Percentiles rank a stretch among this genome's conserved stretches.
These are phyloP conservation scores for Massarina eburnea DNA, from an alignment of 2,329 filamentous ascomycete genomes.

Conservation along the genomic window DNA sequence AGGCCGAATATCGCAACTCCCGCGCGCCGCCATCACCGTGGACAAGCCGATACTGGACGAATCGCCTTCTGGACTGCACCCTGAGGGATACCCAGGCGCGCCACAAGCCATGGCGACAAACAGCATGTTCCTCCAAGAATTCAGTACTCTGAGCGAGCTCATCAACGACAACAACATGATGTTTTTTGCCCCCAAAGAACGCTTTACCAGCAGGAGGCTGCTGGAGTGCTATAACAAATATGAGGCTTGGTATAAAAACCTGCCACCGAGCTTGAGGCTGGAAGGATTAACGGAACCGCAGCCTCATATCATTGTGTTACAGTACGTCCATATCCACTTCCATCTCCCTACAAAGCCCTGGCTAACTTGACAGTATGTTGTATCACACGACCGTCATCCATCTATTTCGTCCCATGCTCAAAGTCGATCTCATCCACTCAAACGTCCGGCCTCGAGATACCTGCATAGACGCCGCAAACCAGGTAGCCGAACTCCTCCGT, in stretches of 20 bases:
- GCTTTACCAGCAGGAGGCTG: slow-evolving; percentile 64
- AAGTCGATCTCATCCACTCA: slow-evolving; percentile 59
- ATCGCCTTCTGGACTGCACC: slow-evolving; percentile 56
- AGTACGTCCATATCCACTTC: slow-evolving; percentile 57
- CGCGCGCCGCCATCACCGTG: slow-evolving; percentile 51
- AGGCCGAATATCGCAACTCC: slow-evolving; percentile 52
- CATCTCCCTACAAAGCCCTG: background rate
- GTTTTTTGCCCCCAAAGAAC: slow-evolving; percentile 69
- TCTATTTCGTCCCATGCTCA: slow-evolving; percentile 74
- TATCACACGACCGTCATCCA: slow-evolving; percentile 71
- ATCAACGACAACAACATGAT: slow-evolving; percentile 72
- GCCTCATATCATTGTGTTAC: slow-evolving; percentile 71
- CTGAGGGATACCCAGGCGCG: slow-evolving; percentile 44
- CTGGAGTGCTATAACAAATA: slow-evolving; percentile 68
- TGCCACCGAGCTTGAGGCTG: slow-evolving; percentile 65
- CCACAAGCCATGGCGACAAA: slow-evolving; percentile 25
- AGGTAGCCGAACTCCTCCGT: slow-evolving; percentile 46
- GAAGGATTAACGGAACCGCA: slow-evolving; percentile 57
- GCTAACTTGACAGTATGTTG: slow-evolving; percentile 54
- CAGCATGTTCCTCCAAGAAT: slow-evolving; percentile 50
- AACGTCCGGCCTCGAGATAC: slow-evolving; percentile 65
- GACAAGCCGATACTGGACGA: slow-evolving; percentile 59
- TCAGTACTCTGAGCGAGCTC: slow-evolving; percentile 72
- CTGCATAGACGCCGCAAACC: slow-evolving; percentile 56
- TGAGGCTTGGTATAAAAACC: slow-evolving; percentile 68